Evolutionary conservation across 441 rosid species (phyloP).

Genomic region (Arabidopsis lyrata): DNA sequence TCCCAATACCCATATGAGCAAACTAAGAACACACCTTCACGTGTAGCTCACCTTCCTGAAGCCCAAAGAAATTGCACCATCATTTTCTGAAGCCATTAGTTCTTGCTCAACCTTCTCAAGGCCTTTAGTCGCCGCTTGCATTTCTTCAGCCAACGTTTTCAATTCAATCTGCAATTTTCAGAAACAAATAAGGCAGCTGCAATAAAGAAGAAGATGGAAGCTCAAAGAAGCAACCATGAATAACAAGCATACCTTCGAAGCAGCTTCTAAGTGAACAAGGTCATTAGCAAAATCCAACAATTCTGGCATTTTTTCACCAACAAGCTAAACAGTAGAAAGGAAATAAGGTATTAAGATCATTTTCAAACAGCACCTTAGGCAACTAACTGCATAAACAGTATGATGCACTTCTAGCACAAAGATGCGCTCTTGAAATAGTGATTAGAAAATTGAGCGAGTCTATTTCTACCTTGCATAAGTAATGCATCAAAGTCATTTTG

Average conservation of each 20-base stretch:
- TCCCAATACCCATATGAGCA: slow-evolving; percentile 10
- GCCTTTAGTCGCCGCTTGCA: slow-evolving; percentile 98
- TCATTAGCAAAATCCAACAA: slow-evolving; percentile 90
- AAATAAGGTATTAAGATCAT: slow-evolving; percentile 13
- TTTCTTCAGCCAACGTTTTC: slow-evolving; percentile 96
- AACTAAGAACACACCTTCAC: slow-evolving; percentile 7
- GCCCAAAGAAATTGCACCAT: slow-evolving; percentile 83
- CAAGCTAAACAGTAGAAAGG: slow-evolving; percentile 59
- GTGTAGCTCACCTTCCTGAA: slow-evolving; percentile 77
- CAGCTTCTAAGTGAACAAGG: slow-evolving; percentile 91
- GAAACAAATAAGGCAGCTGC: slow-evolving; percentile 16
- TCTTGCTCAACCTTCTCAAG: slow-evolving; percentile 95
- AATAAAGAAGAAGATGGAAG: slow-evolving; percentile 16
- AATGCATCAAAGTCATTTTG: slow-evolving; percentile 97
- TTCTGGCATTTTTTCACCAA: slow-evolving; percentile 94
- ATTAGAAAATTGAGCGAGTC: slow-evolving; percentile 1
- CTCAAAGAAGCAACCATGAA: slow-evolving; percentile 15
- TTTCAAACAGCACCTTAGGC: slow-evolving; percentile 16
- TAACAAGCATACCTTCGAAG: slow-evolving; percentile 80
- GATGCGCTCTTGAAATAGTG: background rate
- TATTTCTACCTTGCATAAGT: slow-evolving; percentile 84
- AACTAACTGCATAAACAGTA: slow-evolving; percentile 13
- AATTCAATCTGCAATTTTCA: slow-evolving; percentile 75
- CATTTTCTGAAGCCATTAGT: slow-evolving; percentile 79
- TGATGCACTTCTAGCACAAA: slow-evolving; percentile 3